phyloP scores from a whole-genome alignment of 306 rosid genomes.

The Dalbergia cochinchinensis region DNA sequence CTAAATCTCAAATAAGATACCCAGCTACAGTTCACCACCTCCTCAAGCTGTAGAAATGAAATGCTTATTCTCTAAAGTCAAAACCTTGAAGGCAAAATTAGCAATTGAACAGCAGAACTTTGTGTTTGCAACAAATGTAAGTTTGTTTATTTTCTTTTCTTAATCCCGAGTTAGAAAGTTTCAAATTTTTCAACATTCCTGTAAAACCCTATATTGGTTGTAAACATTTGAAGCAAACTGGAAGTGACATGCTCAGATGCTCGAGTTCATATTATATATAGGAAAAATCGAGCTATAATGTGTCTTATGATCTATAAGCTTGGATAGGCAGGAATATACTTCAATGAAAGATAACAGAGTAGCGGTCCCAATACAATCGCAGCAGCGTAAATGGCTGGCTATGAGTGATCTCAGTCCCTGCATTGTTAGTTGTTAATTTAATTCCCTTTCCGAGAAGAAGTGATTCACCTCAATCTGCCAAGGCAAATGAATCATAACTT shows the following conservation, averaged over 20 bases:
- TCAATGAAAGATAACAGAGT: background rate
- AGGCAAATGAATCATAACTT: background rate
- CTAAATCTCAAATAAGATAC: conserved; percentile 17
- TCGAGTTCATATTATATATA: background rate
- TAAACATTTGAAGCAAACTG: background rate
- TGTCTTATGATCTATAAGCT: background rate
- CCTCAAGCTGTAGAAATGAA: background rate
- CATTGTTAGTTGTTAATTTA: background rate
- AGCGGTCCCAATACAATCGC: conserved; percentile 18
- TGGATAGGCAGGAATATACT: background rate
- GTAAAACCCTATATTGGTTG: background rate
- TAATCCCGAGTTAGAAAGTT: conserved; percentile 21
- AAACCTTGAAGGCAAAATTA: background rate
- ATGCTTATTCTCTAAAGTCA: background rate
- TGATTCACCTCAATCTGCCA: background rate
- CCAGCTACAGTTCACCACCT: background rate
- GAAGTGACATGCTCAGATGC: background rate
- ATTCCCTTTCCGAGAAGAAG: background rate
- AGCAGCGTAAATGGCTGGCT: background rate
- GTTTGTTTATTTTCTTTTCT: background rate
- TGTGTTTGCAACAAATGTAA: no score
- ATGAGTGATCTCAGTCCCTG: background rate
- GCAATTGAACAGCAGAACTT: background rate
- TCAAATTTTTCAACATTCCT: background rate
- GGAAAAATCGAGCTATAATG: background rate